Conservation (phyloP, 345 rosid genomes). For the Lagerstroemia speciosa region DNA sequence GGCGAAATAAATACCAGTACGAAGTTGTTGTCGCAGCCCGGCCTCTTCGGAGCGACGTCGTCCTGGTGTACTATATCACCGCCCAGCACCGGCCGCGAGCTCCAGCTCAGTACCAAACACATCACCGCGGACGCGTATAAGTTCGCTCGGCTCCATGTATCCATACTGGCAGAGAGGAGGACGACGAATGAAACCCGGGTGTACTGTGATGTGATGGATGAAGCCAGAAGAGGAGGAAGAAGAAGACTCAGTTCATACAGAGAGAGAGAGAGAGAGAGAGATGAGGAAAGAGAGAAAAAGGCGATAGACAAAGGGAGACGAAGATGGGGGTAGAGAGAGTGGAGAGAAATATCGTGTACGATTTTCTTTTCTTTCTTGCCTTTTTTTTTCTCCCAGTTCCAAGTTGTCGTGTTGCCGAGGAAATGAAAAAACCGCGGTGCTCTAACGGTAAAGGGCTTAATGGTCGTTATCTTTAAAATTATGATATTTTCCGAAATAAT, state of each 20-base stretch:
- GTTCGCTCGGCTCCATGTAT: slow-evolving; percentile 12
- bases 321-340: no score
- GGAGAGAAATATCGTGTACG: no score
- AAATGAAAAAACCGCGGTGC: no score
- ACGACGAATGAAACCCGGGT: background rate
- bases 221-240: background rate
- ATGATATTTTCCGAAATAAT: no score
- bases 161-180: slow-evolving; percentile 3
- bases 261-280: no score
- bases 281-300: no score
- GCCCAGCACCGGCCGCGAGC: slow-evolving; percentile 28
- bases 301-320: no score
- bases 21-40: slow-evolving; percentile 92
- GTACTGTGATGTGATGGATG: background rate
- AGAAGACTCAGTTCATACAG: background rate
- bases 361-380: no score
- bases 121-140: slow-evolving; percentile 8
- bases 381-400: no score
- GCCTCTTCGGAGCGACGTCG: slow-evolving; percentile 54
- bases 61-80: slow-evolving; percentile 95
- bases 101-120: slow-evolving; percentile 20
- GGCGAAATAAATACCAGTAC: slow-evolving; percentile 44
- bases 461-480: no score
- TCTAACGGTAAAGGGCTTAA: no score
- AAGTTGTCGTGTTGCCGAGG: no score